phyloP scores from a whole-genome alignment of 2,329 filamentous ascomycete genomes.

The Monosporascus sp. region DNA sequence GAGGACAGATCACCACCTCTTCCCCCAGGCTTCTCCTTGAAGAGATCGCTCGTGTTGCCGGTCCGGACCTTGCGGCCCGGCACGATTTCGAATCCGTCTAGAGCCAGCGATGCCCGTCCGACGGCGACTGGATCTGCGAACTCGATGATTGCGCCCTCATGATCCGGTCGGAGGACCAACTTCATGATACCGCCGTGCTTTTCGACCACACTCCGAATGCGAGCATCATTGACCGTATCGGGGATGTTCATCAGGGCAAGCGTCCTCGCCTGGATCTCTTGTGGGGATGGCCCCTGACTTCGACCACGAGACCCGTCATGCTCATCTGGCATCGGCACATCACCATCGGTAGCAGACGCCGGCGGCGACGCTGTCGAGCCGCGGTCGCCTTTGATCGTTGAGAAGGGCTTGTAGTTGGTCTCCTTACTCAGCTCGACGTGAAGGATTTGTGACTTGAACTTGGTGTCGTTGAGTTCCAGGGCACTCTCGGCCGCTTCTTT shows the following conservation, averaged over 20 bases:
- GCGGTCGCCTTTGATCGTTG: slow-evolving; percentile 35
- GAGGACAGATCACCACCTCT: slow-evolving; percentile 33
- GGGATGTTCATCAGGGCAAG: slow-evolving; percentile 80
- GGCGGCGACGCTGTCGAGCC: slow-evolving; percentile 31
- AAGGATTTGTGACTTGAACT: slow-evolving; percentile 63
- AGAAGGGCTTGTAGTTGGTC: slow-evolving; percentile 50
- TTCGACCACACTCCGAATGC: slow-evolving; percentile 68
- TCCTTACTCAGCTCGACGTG: slow-evolving; percentile 58
- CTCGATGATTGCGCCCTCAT: slow-evolving; percentile 82
- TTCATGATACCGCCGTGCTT: slow-evolving; percentile 67
- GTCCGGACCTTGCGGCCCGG: slow-evolving; percentile 47
- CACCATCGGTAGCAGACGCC: slow-evolving; percentile 31
- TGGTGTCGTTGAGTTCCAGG: slow-evolving; percentile 65
- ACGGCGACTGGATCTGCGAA: slow-evolving; percentile 65
- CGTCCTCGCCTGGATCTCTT: slow-evolving; percentile 60
- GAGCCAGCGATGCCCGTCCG: slow-evolving; percentile 62
- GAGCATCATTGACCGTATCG: slow-evolving; percentile 86
- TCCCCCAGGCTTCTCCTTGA: slow-evolving; percentile 42
- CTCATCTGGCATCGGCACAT: slow-evolving; percentile 33
- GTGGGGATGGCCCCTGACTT: slow-evolving; percentile 33
- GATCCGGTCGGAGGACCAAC: slow-evolving; percentile 72
- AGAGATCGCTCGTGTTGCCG: slow-evolving; percentile 50
- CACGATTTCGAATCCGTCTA: slow-evolving; percentile 52
- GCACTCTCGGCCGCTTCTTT: slow-evolving; percentile 64
- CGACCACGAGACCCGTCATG: slow-evolving; percentile 9